phyloP scores from a whole-genome alignment of 2,329 filamentous ascomycete species.

The Cordyceps fumosorosea region DNA sequence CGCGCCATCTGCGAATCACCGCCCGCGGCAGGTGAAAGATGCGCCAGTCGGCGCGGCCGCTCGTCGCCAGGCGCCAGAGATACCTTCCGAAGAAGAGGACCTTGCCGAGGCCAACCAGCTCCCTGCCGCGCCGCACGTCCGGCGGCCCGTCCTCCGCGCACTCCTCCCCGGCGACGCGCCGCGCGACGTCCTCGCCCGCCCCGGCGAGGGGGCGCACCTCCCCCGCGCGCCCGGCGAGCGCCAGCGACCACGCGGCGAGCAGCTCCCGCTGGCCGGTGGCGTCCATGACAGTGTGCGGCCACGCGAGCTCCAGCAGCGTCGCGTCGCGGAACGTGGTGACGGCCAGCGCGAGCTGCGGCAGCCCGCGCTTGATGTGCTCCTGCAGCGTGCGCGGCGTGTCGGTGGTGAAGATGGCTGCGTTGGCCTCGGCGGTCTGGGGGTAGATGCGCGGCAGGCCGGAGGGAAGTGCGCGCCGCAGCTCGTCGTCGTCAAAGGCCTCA shows the following conservation, averaged over 20 bases:
- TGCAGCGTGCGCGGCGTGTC: neutral
- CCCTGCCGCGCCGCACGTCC: conserved; percentile 8
- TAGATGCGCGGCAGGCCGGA: neutral
- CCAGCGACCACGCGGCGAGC: conserved; percentile 36
- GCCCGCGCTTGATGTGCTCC: neutral
- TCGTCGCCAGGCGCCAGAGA: conserved; percentile 2
- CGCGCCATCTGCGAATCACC: neutral
- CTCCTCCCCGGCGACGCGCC: neutral
- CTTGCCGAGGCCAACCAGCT: conserved; percentile 21
- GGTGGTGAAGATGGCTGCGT: neutral
- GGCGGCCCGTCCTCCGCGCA: neutral
- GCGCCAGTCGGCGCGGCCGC: neutral
- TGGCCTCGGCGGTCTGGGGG: neutral
- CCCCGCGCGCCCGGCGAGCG: conserved; percentile 34
- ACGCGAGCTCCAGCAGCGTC: conserved; percentile 38
- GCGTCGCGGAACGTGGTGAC: conserved; percentile 33
- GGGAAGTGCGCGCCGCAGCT: neutral
- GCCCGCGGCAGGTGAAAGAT: conserved; percentile 31
- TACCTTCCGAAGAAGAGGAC: conserved; percentile 27
- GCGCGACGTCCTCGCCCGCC: conserved; percentile 1
- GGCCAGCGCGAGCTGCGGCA: neutral
- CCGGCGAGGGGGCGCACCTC: conserved; percentile 27
- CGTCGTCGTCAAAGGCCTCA: neutral
- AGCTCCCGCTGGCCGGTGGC: conserved; percentile 34
- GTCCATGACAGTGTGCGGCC: conserved; percentile 40